Conservation (phyloP, 148 eudicot species). For the Heliosperma pusillum region DNA sequence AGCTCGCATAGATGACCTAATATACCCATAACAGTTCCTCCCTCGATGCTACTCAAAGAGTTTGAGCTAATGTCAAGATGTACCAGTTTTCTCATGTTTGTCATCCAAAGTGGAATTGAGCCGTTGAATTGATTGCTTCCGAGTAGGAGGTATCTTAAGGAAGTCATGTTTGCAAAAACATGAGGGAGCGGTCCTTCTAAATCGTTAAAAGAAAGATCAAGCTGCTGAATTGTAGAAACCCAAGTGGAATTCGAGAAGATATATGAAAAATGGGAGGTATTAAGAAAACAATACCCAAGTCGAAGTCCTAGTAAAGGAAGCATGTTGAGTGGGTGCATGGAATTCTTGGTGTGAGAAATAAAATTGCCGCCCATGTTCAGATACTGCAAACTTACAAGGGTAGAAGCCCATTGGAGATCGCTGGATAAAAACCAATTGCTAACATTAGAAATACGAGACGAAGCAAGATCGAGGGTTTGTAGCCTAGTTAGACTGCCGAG, state of each 20-base stretch:
- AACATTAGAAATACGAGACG: background rate
- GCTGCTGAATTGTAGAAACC: background rate
- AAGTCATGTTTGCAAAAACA: conserved; percentile 12
- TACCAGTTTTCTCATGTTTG: conserved; percentile 4
- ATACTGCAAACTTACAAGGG: background rate
- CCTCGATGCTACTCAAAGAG: conserved; percentile 14
- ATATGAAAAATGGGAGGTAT: background rate
- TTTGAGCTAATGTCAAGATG: conserved; percentile 7
- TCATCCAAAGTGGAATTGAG: conserved; percentile 18
- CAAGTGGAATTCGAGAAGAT: background rate
- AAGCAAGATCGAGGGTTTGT: conserved; percentile 1
- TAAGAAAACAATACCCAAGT: background rate
- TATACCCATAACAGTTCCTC: conserved; percentile 17
- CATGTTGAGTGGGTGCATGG: background rate
- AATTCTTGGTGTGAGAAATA: background rate
- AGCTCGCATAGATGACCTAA: conserved; percentile 26
- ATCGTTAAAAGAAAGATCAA: background rate
- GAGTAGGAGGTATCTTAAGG: conserved; percentile 20
- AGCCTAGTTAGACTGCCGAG: conserved; percentile 20
- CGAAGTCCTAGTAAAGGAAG: conserved; percentile 20
- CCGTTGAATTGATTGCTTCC: background rate
- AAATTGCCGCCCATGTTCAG: background rate
- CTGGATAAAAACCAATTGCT: background rate
- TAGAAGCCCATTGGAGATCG: conserved; percentile 11
- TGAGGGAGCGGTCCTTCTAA: conserved; percentile 9